Evolutionary conservation across 257 asterid species (phyloP).

Genomic region (Sherardia arvensis): DNA sequence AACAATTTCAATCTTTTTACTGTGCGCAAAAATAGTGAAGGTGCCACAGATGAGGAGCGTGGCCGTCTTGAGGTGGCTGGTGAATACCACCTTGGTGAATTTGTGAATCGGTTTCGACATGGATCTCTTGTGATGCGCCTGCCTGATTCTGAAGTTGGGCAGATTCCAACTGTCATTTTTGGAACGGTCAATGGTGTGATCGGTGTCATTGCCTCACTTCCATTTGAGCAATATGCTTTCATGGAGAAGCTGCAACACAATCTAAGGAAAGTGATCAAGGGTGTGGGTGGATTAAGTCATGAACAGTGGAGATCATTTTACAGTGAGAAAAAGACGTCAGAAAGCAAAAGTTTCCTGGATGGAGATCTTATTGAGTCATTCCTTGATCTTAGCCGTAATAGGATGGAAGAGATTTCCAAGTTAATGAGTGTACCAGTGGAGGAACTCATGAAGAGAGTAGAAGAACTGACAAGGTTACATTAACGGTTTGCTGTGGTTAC

Average conservation of each 20-base stretch:
- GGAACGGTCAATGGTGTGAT: slow-evolving; percentile 95
- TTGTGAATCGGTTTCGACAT: slow-evolving; percentile 79
- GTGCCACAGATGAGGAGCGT: slow-evolving; percentile 94
- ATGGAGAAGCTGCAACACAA: slow-evolving; percentile 70
- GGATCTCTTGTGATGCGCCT: slow-evolving; percentile 96
- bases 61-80: slow-evolving; percentile 98
- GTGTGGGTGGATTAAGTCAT: slow-evolving; percentile 91
- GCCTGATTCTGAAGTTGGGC: slow-evolving; percentile 87
- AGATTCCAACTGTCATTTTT: slow-evolving; percentile 86
- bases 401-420: slow-evolving; percentile 74
- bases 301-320: slow-evolving; percentile 96
- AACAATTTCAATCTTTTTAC: slow-evolving; percentile 81
- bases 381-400: slow-evolving; percentile 64
- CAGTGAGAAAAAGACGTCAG: slow-evolving; percentile 78
- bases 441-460: slow-evolving; percentile 94
- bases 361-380: slow-evolving; percentile 93
- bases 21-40: slow-evolving; percentile 86
- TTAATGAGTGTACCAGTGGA: slow-evolving; percentile 65
- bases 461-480: slow-evolving; percentile 90
- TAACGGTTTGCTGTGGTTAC: slow-evolving; percentile 13
- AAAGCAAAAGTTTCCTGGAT: slow-evolving; percentile 76
- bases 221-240: slow-evolving; percentile 65
- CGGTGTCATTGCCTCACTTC: slow-evolving; percentile 89
- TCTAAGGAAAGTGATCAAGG: slow-evolving; percentile 82
- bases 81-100: slow-evolving; percentile 95